Evolutionary conservation across 345 rosid species (phyloP), one percentile per base, ranked within the genome.

Genomic region (Arabidopsis suecica): DNA sequence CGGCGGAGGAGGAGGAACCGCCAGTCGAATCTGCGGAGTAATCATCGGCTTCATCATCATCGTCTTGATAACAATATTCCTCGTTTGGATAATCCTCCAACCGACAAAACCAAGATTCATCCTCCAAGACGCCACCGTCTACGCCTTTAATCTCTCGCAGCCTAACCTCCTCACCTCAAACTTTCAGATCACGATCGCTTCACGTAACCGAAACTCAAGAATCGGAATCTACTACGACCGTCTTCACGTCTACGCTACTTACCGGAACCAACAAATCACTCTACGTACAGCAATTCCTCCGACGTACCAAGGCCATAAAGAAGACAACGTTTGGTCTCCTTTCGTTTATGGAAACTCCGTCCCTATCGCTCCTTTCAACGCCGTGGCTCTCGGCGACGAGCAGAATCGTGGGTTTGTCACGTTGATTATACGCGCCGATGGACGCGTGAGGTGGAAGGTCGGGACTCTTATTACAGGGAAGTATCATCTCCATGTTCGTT

Each of bases 41-140:
- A 77, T 94, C 62, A 45, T 87, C n/a, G 45, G 84, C 63, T 87
- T 88, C 86, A 36, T 76, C 74, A 71, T 89, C 76, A 33, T 89
- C 5, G 78, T 70, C 61, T 83, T 88, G 0, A 13, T 90, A 78
- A 80, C 81, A 14, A 71, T 91, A 78, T 85, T 94, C 66, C 69
- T 94, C 11, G 77, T 86, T 20, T 91, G 96, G 96, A 83, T 91
- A 61, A 82, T 90, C 50, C 91, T 91, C 78, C 89, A 70, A 9
- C 98, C 98, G 1, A 40, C 65, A 14, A 94, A 94, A 38, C 98
- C 98, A 5, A 62, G 62, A 1, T 91, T 94, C 87, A 41, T 83
- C 76, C 87, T 94, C 83, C 97, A 90, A 78, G 98, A 94, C 81
- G 86, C 85, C 72, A 91, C 97, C 68, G 87, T 94, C 76, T 86